Evolutionary conservation across 371 early-diverging fungal species (phyloP).

Genomic region (Rhizomucor pusillus): DNA sequence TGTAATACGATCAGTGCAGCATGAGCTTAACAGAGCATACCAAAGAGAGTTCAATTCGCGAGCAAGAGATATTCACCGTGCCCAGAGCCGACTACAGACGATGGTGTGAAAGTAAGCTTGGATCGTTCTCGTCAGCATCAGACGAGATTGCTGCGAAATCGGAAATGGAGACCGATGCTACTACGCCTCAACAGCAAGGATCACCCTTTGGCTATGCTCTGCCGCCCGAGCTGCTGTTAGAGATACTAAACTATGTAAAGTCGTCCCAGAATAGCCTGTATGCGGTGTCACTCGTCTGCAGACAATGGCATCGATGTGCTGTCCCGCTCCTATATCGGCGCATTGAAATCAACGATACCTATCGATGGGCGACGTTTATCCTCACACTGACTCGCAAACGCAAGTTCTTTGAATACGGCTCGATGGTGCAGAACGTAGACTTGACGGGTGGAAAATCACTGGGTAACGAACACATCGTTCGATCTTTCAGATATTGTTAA

Average conservation of each 20-base stretch:
- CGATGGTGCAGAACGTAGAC: slow-evolving; percentile 31
- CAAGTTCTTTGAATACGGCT: slow-evolving; percentile 32
- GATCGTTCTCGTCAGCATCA: neutral
- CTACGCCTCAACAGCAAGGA: neutral
- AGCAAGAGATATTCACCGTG: slow-evolving; percentile 4
- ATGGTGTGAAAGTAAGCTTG: slow-evolving; percentile 10
- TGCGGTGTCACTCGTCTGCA: slow-evolving; percentile 45
- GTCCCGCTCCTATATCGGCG: slow-evolving; percentile 51
- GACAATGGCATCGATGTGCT: slow-evolving; percentile 55
- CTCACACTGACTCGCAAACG: slow-evolving; percentile 46
- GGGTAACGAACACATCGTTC: neutral
- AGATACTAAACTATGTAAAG: slow-evolving; percentile 38
- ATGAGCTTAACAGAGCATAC: too few species aligned
- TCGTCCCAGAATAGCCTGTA: slow-evolving; percentile 36
- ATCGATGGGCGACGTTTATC: slow-evolving; percentile 61
- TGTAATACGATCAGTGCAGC: too few species aligned
- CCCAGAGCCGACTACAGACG: slow-evolving; percentile 7
- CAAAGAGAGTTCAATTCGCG: too few species aligned
- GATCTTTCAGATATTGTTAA: too few species aligned
- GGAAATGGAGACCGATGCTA: neutral
- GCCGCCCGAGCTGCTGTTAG: slow-evolving; percentile 47
- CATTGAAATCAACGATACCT: slow-evolving; percentile 50
- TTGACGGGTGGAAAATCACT: slow-evolving; percentile 22
- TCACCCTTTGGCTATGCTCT: slow-evolving; percentile 21
- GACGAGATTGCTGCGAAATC: neutral